Evolutionary conservation across 1,139 yeast genomes (phyloP), one percentile per base, ranked within the genome.

Genomic region (Magnusiomyces sp.): DNA sequence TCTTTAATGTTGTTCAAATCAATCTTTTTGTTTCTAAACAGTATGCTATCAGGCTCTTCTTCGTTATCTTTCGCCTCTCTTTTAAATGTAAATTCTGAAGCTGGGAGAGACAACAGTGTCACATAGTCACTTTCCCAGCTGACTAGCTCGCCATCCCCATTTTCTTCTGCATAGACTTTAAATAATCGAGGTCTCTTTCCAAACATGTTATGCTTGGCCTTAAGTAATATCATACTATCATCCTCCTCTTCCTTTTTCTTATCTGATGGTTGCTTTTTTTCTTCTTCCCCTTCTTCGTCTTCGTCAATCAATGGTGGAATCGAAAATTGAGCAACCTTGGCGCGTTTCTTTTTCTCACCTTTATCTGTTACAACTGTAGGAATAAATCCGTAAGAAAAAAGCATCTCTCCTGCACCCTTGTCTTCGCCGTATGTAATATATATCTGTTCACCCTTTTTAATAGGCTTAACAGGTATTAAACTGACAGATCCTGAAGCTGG

Each of bases 1-100:
- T 71, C 77, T 57, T 63, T 73, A 19, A 73, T 59, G 59, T 75
- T 79, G n/a, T 74, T 70, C 3, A 72, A 71, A 45, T 73, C 69
- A 6, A 47, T 58, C 57, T 46, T 57, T 62, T 32, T 58, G 57
- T 61, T 62, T 58, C 36, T 20, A 38, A 36, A 53, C 40, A 19
- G 32, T 32, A 20, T 32, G 23, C 39, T n/a, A 19, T 34, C 34
- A 9, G 36, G 19, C 17, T 20, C n/a, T 19, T 29, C 23, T 6
- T 27, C 42, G 4, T n/a, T 2, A 11, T 29, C 40, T 16, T 16
- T 33, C 5, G 19, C 33, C 2, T 13, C 5, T n/a, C 20, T 36
- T 14, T 37, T 46, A 33, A 47, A 45, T 13, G 50, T 38, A 40
- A 50, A 45, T 5, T 42, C 45, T 2, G 17, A 31, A 3, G 50